Evolutionary conservation across 768 basidiomycete genomes (phyloP), one percentile per base, ranked within the genome.

Genomic region (Pisolithus sp.): DNA sequence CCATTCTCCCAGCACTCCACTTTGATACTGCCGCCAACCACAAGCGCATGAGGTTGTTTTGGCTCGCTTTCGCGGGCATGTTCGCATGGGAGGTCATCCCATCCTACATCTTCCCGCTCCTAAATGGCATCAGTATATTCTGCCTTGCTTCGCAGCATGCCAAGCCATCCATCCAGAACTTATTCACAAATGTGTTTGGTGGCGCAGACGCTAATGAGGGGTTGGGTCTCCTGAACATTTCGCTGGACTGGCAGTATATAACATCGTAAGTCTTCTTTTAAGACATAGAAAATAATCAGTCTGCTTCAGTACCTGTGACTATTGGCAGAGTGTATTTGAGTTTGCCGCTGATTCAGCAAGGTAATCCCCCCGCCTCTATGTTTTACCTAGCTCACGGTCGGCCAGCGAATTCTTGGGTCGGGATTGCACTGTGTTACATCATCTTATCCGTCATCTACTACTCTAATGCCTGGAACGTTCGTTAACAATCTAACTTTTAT

Each of bases 141-240:
- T 86, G 85, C 56, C 68, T 86, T 39, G 74, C 83, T 2, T 79
- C 76, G 4, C 63, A 72, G 40, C 58, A 55, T 13, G 36, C 44
- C 6, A 59, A 38, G n/a, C 36, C 61, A 13, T 21, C 54, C 2
- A 21, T 46, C 7, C 57, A 72, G 49, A 70, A 58, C 7, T 9
- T 47, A 24, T 56, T 64, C 45, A 71, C 77, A 5, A 67, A 72
- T 26, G 57, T 87, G 0, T 86, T 87, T 53, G 86, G 86, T 26
- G 86, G 86, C 5, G 68, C 77, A 3, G 72, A 78, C 34, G 82
- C 76, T 26, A 87, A 86, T 57, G 84, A 87, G 62, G 85, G 83
- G 0, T 69, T 86, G 38, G 84, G 85, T 0, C 58, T 86, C 18
- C 50, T 81, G 38, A 78, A 76, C 31, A 52, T 86, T 39, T 79